A percentile compares a stretch with the other conserved stretches of the same genome.
These are phyloP conservation scores for Epichloe aotearoae DNA, from an alignment of 2,329 filamentous ascomycete genomes.

Conservation along the genomic window DNA sequence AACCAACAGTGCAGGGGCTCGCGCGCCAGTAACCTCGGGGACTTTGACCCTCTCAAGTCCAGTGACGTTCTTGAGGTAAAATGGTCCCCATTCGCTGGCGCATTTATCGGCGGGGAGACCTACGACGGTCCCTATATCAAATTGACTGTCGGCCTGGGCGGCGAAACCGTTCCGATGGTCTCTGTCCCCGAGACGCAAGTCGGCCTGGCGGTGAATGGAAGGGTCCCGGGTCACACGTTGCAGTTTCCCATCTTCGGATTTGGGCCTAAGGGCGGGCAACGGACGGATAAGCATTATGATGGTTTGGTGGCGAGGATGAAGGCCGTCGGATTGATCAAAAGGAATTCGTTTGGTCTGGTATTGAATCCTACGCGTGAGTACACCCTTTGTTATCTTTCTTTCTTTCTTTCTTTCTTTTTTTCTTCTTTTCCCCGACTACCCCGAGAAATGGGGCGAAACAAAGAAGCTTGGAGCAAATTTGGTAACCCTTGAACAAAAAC, in stretches of 20 bases:
- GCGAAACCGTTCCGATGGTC: no score
- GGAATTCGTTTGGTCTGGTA: background rate
- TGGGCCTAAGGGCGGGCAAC: background rate
- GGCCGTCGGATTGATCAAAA: background rate
- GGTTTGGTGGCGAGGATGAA: background rate
- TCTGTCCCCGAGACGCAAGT: background rate
- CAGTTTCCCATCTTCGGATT: background rate
- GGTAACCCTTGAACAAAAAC: no score
- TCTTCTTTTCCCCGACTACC: no score
- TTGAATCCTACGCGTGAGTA: background rate
- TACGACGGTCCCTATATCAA: background rate
- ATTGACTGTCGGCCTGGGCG: background rate
- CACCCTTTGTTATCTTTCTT: no score
- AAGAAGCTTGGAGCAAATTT: no score
- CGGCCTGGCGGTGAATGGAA: background rate
- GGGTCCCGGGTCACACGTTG: fast-evolving
- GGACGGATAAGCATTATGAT: background rate
- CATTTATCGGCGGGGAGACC: fast-evolving
- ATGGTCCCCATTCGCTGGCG: background rate
- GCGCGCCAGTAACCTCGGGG: background rate
- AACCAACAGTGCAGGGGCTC: background rate
- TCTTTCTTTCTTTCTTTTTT: no score
- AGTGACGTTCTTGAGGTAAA: background rate
- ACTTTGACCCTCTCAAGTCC: background rate
- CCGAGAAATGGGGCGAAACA: no score